These are phyloP conservation scores for Colletotrichum sp. DNA, from an alignment of 2,329 filamentous ascomycete species.

Conservation along the genomic window DNA sequence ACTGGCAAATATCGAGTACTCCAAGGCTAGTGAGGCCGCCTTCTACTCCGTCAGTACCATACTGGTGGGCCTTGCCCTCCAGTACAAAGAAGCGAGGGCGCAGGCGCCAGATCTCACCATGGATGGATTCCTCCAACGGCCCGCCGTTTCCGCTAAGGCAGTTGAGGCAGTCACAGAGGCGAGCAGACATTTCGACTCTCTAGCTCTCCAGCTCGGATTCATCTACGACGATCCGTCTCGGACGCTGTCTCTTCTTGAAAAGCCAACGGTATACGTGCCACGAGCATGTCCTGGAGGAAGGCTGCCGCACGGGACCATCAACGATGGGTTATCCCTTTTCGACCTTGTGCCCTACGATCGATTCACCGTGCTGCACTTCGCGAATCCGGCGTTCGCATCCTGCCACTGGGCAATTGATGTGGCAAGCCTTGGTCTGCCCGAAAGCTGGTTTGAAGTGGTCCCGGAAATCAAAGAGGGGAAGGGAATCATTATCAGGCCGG, in stretches of 20 bases:
- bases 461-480: constrained; percentile 5
- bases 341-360: constrained; percentile 11
- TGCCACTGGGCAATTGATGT: constrained; percentile 9
- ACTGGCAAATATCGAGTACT: constrained; percentile 13
- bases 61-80: constrained; percentile 1
- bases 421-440: background rate
- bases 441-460: background rate
- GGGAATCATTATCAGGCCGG: constrained; percentile 6
- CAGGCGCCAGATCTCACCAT: background rate
- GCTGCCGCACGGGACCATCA: background rate
- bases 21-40: constrained; percentile 9
- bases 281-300: constrained; percentile 1
- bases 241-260: background rate
- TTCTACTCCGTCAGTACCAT: constrained; percentile 7
- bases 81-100: background rate
- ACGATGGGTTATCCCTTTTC: background rate
- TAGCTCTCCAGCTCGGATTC: constrained; percentile 14
- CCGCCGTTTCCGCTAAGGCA: background rate
- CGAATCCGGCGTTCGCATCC: background rate
- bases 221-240: background rate
- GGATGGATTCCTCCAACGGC: background rate
- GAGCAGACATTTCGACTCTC: constrained; percentile 10
- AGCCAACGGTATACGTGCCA: background rate
- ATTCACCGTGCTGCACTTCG: constrained; percentile 6
- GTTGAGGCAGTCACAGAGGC: background rate